Evolutionary conservation across 1,284 basidiomycete genomes (phyloP), one percentile per base, ranked within the genome.

Genomic region (Irpex sp.): DNA sequence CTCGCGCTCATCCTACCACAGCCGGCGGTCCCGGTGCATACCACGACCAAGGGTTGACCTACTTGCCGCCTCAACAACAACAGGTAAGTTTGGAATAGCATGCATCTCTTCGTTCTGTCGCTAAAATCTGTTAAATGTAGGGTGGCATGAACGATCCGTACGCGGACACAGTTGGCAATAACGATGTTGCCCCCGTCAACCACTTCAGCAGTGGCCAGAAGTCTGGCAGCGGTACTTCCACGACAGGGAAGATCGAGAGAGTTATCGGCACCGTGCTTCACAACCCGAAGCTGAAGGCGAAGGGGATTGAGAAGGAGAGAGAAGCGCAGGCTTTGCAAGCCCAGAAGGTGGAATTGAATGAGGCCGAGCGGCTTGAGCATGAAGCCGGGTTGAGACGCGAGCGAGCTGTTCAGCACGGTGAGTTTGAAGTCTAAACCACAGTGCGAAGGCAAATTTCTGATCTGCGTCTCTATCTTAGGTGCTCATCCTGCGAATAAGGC

Each of bases 261-360:
- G 79, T 78, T 5, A 68, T 83, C 36, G 84, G 83, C 4, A 68
- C 75, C 5, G 63, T 81, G 50, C 69, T 85, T 53, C 81, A 83
- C 33, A 83, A 80, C 68, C 74, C 77, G 50, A 73, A 78, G 0
- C 72, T 86, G 49, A 82, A 83, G 67, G 78, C 76, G 11, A 83
- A 81, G 67, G 83, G 82, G 8, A 62, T 79, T 49, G 77, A 83
- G 75, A 85, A 85, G 69, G 80, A 86, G 68, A 77, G 79, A 78
- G 82, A 83, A 73, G 83, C 83, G 0, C 73, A 78, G 21, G 73
- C 78, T 0, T 68, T 79, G 59, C 81, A 81, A 64, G 66, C 76
- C 15, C 83, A 85, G 71, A 77, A 79, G 37, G 67, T 72, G 4
- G 84, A 85, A 67, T 72, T 85, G 39, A 19, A 74, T n/a, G 81